Base-by-base conservation (phyloP, 2,329 filamentous ascomycete species). In the Clonostachys chloroleuca region DNA sequence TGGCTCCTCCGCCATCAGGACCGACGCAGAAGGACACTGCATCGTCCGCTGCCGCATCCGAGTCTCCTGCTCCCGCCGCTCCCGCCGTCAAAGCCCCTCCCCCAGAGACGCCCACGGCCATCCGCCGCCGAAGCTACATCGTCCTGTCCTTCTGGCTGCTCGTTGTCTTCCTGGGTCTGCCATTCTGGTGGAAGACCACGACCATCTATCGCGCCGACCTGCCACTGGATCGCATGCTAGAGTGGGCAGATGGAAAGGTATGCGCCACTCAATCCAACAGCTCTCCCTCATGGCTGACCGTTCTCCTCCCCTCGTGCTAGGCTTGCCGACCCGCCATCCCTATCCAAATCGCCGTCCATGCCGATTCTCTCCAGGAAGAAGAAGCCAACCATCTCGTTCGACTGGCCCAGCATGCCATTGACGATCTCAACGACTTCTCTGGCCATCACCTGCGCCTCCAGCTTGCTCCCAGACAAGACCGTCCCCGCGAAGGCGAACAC, bases 121-220 rank as follows among this genome's bases (percentile, higher is more conserved):
- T 86, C 45, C 81, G 80, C 60, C 81, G 86, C 49, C 85, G 94
- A 47, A 81, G 82, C 43, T 75, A 76, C 52, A 86, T 97, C 44
- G 84, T 99, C 52, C 65, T 88, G 51, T 92, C 92, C 9, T 97
- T 96, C 67, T 99, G 94, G 94, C 73, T 83, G 6, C 83, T 97
- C 36, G 89, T 95, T 7, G 63, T 95, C 7, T 78, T 86, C 33
- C 70, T 99, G 6, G 94, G 94, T 4, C 66, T 99, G 54, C 94
- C 94, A 48, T 86, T 95, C 79, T 99, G 94, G 94, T 95, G 90
- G 84, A 84, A 84, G 65, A 97, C 94, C 1, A 99, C 94, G 5
- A 87, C 88, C 1, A 95, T 97, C 47, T 92, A 95, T 65, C 82
- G 94, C 47, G 92, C 92, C 12, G 78, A 84, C 41, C 72, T 99